phyloP scores from a whole-genome alignment of 208 protist species.

The Angomonas desouzai region DNA sequence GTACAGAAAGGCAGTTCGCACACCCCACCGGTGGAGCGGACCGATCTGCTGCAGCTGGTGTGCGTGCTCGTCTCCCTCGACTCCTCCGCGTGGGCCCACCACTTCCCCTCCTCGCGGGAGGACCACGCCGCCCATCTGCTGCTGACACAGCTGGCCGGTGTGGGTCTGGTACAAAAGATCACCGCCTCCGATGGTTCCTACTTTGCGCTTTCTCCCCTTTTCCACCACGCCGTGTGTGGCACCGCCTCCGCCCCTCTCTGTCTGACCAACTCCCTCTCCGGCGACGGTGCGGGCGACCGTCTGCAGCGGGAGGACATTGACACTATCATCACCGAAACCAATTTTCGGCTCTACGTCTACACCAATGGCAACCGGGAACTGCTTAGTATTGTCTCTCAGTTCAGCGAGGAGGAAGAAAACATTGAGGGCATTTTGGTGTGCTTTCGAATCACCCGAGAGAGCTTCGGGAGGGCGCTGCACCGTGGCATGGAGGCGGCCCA shows the following conservation, averaged over 20 bases:
- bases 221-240: slow-evolving; percentile 70
- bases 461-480: slow-evolving; percentile 65
- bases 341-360: slow-evolving; percentile 90
- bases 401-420: slow-evolving; percentile 58
- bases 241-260: slow-evolving; percentile 61
- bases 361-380: slow-evolving; percentile 56
- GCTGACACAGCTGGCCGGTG: slow-evolving; percentile 65
- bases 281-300: neutral
- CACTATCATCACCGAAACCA: slow-evolving; percentile 91
- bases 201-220: slow-evolving; percentile 76
- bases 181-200: slow-evolving; percentile 14
- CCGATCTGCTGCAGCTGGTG: slow-evolving; percentile 73
- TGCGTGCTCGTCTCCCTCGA: slow-evolving; percentile 62
- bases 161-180: slow-evolving; percentile 46
- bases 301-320: slow-evolving; percentile 82
- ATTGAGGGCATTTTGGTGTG: slow-evolving; percentile 65
- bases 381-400: slow-evolving; percentile 78
- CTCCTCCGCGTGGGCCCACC: slow-evolving; percentile 42
- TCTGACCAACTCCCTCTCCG: neutral
- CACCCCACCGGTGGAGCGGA: slow-evolving; percentile 21
- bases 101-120: slow-evolving; percentile 47
- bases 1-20: slow-evolving; percentile 23
- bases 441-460: slow-evolving; percentile 79
- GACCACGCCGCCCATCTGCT: slow-evolving; percentile 64
- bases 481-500: slow-evolving; percentile 74